Percentiles rank a stretch among this genome's conserved stretches.
Evolutionary conservation across 164 flowering plant species (phyloP).

Genomic region (Akebia trifoliata): DNA sequence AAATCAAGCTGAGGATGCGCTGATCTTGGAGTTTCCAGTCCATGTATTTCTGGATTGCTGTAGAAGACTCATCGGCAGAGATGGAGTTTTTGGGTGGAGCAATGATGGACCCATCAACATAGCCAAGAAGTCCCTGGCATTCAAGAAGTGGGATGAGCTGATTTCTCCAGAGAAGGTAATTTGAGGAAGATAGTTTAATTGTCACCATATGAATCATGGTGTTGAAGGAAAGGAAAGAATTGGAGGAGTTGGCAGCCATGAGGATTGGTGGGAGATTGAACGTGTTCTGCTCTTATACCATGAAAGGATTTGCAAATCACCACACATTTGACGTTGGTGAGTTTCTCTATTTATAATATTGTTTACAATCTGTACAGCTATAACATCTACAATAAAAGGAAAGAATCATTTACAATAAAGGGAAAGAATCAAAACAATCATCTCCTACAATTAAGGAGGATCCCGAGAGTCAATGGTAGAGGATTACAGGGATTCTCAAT

Average conservation of each 20-base stretch:
- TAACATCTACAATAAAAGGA: neutral
- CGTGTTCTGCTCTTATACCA: neutral
- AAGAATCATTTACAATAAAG: neutral
- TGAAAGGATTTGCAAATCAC: constrained; percentile 1
- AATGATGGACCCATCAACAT: neutral
- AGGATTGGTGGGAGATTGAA: neutral
- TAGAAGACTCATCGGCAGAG: neutral
- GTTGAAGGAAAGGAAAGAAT: too few relatives aligned
- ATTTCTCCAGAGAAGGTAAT: too few relatives aligned
- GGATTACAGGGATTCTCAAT: constrained; percentile 1
- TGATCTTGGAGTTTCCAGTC: neutral
- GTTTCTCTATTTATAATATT: neutral
- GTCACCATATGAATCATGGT: too few relatives aligned
- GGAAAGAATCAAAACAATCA: too few relatives aligned
- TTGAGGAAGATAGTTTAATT: too few relatives aligned
- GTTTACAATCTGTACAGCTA: neutral
- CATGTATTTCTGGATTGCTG: neutral
- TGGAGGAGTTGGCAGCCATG: too few relatives aligned
- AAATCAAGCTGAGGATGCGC: neutral
- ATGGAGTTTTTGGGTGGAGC: neutral
- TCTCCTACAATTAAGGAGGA: neutral
- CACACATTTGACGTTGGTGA: neutral
- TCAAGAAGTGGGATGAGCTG: neutral
- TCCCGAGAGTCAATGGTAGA: neutral
- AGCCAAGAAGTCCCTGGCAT: constrained; percentile 2